These are phyloP conservation scores for Tricholoma flavovirens DNA, from an alignment of 768 basidiomycete species.

Conservation along the genomic window DNA sequence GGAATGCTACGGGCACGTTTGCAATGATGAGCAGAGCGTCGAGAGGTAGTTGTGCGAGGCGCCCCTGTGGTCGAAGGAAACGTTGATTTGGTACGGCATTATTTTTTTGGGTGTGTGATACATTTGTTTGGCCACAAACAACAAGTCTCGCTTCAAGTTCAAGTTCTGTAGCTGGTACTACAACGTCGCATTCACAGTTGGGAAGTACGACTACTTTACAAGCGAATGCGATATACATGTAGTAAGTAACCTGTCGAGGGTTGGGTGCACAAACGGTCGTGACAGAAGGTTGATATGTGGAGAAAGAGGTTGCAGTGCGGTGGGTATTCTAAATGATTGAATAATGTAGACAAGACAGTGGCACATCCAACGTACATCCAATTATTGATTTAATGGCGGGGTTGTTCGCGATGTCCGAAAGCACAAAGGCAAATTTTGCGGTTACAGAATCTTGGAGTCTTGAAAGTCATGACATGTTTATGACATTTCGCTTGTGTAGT, in stretches of 20 bases:
- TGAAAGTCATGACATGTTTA: slow-evolving; percentile 3
- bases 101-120: slow-evolving; percentile 40
- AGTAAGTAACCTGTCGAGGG: neutral
- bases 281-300: neutral
- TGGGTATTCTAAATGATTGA: slow-evolving; percentile 4
- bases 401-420: neutral
- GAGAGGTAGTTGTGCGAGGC: slow-evolving; percentile 15
- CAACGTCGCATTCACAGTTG: neutral
- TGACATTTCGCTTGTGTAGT: slow-evolving; percentile 44
- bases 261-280: neutral
- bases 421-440: neutral
- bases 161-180: neutral
- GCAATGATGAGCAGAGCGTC: slow-evolving; percentile 11
- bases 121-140: slow-evolving; percentile 34
- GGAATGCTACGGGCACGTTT: slow-evolving; percentile 14
- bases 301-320: neutral
- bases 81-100: slow-evolving; percentile 33
- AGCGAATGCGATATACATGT: neutral
- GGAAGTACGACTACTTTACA: neutral
- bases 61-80: slow-evolving; percentile 27
- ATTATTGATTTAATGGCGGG: neutral
- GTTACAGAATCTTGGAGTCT: neutral
- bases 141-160: neutral
- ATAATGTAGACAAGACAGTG: slow-evolving; percentile 2
- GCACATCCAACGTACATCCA: slow-evolving; percentile 1